phyloP scores from a whole-genome alignment of 1,284 basidiomycete species.

The Microbotryum silenes-acaulis region DNA sequence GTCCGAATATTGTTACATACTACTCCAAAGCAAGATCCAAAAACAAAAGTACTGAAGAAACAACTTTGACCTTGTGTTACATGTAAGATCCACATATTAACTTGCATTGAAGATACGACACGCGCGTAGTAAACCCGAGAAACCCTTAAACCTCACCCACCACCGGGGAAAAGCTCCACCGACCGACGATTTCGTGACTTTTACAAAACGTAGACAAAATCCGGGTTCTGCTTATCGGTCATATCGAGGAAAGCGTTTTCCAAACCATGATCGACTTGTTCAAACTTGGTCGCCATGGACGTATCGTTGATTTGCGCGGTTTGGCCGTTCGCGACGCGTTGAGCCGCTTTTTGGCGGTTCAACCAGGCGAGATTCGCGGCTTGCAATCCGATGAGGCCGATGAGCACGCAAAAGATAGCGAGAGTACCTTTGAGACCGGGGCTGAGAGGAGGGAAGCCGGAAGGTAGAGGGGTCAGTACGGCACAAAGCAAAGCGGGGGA shows the following conservation, averaged over 20 bases:
- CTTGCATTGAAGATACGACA: too few species aligned
- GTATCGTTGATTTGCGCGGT: conserved; percentile 32
- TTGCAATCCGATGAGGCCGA: conserved; percentile 31
- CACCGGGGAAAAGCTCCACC: too few species aligned
- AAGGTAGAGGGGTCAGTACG: background rate
- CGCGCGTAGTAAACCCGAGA: too few species aligned
- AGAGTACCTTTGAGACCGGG: conserved; percentile 16
- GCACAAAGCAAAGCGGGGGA: background rate
- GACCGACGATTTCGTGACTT: background rate
- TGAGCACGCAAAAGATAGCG: conserved; percentile 32
- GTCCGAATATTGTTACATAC: too few species aligned
- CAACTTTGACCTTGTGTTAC: too few species aligned
- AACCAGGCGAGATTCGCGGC: conserved; percentile 31
- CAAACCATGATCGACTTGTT: background rate
- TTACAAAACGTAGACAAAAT: conserved; percentile 26
- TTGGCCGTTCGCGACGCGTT: conserved; percentile 38
- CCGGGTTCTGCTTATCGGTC: conserved; percentile 40
- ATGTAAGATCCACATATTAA: too few species aligned
- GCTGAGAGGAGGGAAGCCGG: background rate
- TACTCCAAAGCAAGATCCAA: too few species aligned
- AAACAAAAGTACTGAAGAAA: too few species aligned
- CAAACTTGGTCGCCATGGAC: conserved; percentile 35
- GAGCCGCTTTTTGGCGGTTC: conserved; percentile 38
- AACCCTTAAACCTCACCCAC: too few species aligned
- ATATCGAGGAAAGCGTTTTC: conserved; percentile 36